Conservation (phyloP, 2,329 filamentous ascomycete species). For the Trichoderma sp. region DNA sequence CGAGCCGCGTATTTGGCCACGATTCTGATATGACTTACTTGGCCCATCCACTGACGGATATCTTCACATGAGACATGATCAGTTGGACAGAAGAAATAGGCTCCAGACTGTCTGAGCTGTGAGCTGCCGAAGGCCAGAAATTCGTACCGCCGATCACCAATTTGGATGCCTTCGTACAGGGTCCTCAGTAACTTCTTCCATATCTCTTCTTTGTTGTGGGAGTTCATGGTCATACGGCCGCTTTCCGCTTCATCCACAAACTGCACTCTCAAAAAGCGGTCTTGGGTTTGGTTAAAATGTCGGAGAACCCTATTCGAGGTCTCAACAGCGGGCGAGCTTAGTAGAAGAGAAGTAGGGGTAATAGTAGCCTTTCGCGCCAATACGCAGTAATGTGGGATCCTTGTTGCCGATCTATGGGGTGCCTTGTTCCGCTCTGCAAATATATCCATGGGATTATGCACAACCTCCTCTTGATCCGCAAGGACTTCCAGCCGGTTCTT, state of each 20-base stretch:
- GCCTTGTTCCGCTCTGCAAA: slow-evolving; percentile 61
- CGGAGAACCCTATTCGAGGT: slow-evolving; percentile 86
- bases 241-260: slow-evolving; percentile 79
- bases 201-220: slow-evolving; percentile 66
- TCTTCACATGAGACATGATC: slow-evolving; percentile 68
- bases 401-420: slow-evolving; percentile 51
- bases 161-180: slow-evolving; percentile 75
- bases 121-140: slow-evolving; percentile 96
- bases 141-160: slow-evolving; percentile 81
- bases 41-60: slow-evolving; percentile 86
- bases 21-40: slow-evolving; percentile 77
- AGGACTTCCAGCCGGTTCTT: slow-evolving; percentile 74
- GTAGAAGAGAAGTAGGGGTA: slow-evolving; percentile 82
- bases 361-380: slow-evolving; percentile 76
- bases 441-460: slow-evolving; percentile 73
- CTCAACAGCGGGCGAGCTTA: slow-evolving; percentile 77
- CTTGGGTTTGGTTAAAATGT: slow-evolving; percentile 66
- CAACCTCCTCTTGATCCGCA: slow-evolving; percentile 62
- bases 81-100: slow-evolving; percentile 86
- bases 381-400: slow-evolving; percentile 72
- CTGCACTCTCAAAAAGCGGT: slow-evolving; percentile 85
- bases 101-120: slow-evolving; percentile 87
- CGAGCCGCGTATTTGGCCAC: slow-evolving; percentile 91
- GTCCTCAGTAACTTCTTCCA: slow-evolving; percentile 75
- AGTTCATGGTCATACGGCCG: slow-evolving; percentile 59